Conservation (phyloP, 2,329 filamentous ascomycete genomes). For the Monilinia fructicola region DNA sequence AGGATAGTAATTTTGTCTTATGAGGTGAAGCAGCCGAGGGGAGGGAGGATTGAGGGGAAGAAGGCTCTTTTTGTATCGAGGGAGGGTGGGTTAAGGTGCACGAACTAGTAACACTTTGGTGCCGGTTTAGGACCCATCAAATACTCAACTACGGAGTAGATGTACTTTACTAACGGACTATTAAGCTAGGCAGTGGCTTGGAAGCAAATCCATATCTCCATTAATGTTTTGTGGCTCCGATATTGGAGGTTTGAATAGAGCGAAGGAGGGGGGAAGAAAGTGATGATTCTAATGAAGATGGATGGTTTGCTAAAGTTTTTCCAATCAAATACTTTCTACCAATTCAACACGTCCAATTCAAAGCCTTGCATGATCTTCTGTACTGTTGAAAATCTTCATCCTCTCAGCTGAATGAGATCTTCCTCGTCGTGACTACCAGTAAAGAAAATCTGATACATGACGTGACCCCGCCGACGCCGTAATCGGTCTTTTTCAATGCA, state of each 20-base stretch:
- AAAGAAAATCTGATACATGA: slow-evolving; percentile 11
- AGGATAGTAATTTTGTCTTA: background rate
- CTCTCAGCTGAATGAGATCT: background rate
- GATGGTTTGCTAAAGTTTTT: slow-evolving; percentile 3
- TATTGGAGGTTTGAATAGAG: slow-evolving; percentile 8
- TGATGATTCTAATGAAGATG: slow-evolving; percentile 1
- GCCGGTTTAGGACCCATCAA: slow-evolving; percentile 12
- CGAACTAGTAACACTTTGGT: slow-evolving; percentile 15
- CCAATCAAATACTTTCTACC: background rate
- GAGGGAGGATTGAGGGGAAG: background rate
- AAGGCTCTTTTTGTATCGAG: slow-evolving; percentile 21
- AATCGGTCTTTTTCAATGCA: slow-evolving; percentile 11
- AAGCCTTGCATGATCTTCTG: background rate
- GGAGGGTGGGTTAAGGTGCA: slow-evolving; percentile 6
- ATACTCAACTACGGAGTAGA: slow-evolving; percentile 1
- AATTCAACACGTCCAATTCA: background rate
- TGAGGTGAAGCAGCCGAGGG: background rate
- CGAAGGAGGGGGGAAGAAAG: background rate
- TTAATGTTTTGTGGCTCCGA: slow-evolving; percentile 5
- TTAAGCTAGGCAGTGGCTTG: slow-evolving; percentile 4
- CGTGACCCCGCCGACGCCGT: slow-evolving; percentile 8
- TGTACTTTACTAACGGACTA: background rate
- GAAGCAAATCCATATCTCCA: background rate
- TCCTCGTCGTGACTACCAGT: no score
- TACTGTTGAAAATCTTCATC: background rate